These are phyloP conservation scores for Camellia lanceoleosa DNA, from an alignment of 148 eudicot species.

Conservation along the genomic window DNA sequence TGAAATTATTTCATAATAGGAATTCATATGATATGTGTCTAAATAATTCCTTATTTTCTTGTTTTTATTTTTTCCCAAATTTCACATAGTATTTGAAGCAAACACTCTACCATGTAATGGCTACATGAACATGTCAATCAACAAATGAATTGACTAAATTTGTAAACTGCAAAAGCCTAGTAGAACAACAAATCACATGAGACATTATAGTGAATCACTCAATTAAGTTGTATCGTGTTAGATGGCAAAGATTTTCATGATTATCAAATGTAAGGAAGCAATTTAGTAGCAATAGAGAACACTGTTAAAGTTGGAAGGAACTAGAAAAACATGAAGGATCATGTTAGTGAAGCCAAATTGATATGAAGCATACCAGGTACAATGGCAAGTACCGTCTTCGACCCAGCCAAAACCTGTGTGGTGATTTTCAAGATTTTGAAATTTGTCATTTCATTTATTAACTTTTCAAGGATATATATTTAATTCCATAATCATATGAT, in stretches of 20 bases:
- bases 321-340: not conserved
- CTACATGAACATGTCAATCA: not conserved
- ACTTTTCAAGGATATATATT: not conserved
- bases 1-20: not conserved
- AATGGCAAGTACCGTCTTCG: conserved; percentile 88
- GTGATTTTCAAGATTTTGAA: not conserved
- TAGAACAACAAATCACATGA: not conserved
- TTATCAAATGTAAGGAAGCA: not conserved
- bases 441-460: not conserved
- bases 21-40: too few species aligned
- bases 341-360: not conserved
- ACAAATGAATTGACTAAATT: not conserved
- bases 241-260: not conserved
- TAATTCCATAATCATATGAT: not conserved
- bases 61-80: not conserved
- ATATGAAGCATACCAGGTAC: conserved; percentile 75
- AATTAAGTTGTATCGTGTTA: not conserved
- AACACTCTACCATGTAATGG: not conserved
- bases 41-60: too few species aligned
- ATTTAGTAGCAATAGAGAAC: not conserved
- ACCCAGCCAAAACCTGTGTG: conserved; percentile 75
- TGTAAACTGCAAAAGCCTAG: not conserved
- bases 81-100: not conserved
- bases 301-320: not conserved
- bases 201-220: not conserved